Evolutionary conservation across 139 green algal genomes (phyloP), one percentile per base, ranked within the genome.

Genomic region (Chlorella vulgaris): DNA sequence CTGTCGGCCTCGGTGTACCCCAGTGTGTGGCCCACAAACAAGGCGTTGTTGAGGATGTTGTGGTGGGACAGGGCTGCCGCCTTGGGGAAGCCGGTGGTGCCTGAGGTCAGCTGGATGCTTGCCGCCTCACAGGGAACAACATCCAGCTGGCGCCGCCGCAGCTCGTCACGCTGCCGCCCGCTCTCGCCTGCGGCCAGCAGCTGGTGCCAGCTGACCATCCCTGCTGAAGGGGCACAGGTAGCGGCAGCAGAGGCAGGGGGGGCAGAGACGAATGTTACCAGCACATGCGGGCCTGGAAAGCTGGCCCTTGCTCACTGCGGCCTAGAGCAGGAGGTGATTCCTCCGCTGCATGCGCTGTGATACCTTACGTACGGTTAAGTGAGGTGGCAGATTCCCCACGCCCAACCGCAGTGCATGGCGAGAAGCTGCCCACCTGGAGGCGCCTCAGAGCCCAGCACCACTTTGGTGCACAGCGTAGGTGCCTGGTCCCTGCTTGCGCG

Each of bases 31-130:
- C 83, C 83, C 40, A 87, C 68, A 0, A 42, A 22, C 15, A 53
- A 51, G 7, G 47, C 70, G 58, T 87, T 87, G 78, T 88, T 85
- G 47, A 89, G 35, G 7, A 89, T 47, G 74, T 81, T 84, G 43
- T 42, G 60, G 67, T 89, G 85, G 19, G 63, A 74, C 31, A 89
- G 81, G 28, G 50, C 74, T 19, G 85, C 82, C 19, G 58, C 82
- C 78, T 89, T 89, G 33, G 85, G 83, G 24, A 68, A 35, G 15
- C 77, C 77, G 3, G 77, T 80, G 18, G 58, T 80, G 38, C 74
- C 74, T 70, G 36, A 75, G 6, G 85, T 88, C 42, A 81, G 88
- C 51, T 87, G 82, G n/a, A n/a, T n/a, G n/a, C n/a, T n/a, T n/a
- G n/a, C n/a, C n/a, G n/a, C n/a, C 47, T 15, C 10, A 58, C 47